These are phyloP conservation scores for Bjerkandera adusta DNA, from an alignment of 1,284 basidiomycete genomes.

Conservation along the genomic window DNA sequence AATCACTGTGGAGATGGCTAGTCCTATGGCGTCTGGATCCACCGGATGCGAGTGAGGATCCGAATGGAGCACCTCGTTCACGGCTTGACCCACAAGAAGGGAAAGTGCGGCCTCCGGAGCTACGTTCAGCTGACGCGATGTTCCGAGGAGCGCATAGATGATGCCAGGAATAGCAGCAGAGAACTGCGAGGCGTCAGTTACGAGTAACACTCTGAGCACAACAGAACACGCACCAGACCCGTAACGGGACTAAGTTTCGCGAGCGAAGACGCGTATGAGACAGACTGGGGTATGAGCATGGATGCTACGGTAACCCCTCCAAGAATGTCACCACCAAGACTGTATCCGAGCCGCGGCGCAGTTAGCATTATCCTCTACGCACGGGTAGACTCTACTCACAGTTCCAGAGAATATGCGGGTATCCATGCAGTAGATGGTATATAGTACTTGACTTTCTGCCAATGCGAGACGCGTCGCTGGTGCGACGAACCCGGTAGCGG, in stretches of 20 bases:
- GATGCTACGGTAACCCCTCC: slow-evolving; percentile 88
- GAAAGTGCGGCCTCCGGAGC: slow-evolving; percentile 90
- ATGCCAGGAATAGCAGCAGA: slow-evolving; percentile 81
- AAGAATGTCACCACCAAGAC: slow-evolving; percentile 78
- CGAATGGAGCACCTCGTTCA: slow-evolving; percentile 66
- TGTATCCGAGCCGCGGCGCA: too few species aligned
- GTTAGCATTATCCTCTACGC: too few species aligned
- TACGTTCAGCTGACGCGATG: slow-evolving; percentile 79
- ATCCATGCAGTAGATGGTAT: slow-evolving; percentile 79
- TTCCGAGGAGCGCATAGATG: slow-evolving; percentile 84
- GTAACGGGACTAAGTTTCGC: slow-evolving; percentile 80
- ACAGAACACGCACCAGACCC: slow-evolving; percentile 67
- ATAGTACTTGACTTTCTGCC: slow-evolving; percentile 54
- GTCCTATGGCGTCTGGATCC: slow-evolving; percentile 53
- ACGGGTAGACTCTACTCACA: slow-evolving; percentile 45
- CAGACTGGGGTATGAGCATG: slow-evolving; percentile 89
- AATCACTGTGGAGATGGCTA: slow-evolving; percentile 73
- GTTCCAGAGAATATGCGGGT: slow-evolving; percentile 72
- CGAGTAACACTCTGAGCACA: neutral
- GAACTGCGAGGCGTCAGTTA: slow-evolving; percentile 41
- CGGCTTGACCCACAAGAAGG: slow-evolving; percentile 85
- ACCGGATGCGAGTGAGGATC: slow-evolving; percentile 53
- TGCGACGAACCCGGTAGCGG: slow-evolving; percentile 1
- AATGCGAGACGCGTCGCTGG: slow-evolving; percentile 22
- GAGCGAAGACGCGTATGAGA: slow-evolving; percentile 88